Evolutionary conservation across 176 grass and related monocot species (phyloP).

Genomic region (Puya raimondii): DNA sequence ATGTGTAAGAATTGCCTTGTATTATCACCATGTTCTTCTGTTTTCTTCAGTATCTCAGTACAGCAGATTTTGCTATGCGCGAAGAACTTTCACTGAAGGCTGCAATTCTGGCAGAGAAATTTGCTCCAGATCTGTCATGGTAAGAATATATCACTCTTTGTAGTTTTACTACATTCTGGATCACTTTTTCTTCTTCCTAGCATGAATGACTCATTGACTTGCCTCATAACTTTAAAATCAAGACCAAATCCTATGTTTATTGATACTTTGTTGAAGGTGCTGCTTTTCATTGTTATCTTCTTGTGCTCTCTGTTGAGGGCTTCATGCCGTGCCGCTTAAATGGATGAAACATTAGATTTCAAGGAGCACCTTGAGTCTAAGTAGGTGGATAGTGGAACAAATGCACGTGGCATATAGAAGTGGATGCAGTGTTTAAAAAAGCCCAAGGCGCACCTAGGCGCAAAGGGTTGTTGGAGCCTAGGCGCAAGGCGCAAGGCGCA

Average conservation of each 20-base stretch:
- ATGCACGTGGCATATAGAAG: too few relatives aligned
- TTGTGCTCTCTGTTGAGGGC: not conserved
- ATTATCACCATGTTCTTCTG: constrained; percentile 20
- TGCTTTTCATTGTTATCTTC: not conserved
- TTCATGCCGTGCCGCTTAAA: not conserved
- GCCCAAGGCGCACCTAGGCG: too few relatives aligned
- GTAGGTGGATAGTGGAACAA: too few relatives aligned
- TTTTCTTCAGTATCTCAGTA: constrained; percentile 79
- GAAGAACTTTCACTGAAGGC: constrained; percentile 95
- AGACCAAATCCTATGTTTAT: not conserved
- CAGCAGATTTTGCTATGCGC: constrained; percentile 93
- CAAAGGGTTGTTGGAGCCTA: too few relatives aligned
- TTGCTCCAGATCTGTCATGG: constrained; percentile 99
- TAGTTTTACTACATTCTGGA: not conserved
- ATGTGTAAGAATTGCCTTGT: constrained; percentile 8
- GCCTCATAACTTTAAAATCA: not conserved
- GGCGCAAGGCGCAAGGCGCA: too few relatives aligned
- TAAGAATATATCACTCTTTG: constrained; percentile 14
- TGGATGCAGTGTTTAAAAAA: too few relatives aligned
- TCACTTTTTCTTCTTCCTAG: not conserved
- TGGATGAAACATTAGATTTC: not conserved
- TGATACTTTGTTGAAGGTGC: not conserved
- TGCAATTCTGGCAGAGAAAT: constrained; percentile 96
- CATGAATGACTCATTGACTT: not conserved
- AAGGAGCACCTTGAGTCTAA: too few relatives aligned